Percentiles rank a stretch among this genome's conserved stretches.
These are phyloP conservation scores for Sporothrix humicola DNA, from an alignment of 2,329 filamentous ascomycete species.

Conservation along the genomic window DNA sequence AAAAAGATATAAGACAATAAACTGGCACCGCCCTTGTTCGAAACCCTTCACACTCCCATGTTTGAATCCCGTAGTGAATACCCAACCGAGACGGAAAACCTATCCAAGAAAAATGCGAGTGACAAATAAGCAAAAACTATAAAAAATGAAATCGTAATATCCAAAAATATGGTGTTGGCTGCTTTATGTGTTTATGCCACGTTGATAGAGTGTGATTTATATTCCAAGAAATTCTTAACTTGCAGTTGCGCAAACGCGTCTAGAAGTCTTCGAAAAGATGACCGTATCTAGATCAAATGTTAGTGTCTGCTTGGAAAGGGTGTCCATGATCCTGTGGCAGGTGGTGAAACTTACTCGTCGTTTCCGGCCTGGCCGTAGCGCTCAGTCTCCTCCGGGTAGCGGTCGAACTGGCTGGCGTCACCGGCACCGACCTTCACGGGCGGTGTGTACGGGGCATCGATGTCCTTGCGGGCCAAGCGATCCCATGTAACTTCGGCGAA, in stretches of 20 bases:
- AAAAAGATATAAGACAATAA: neutral
- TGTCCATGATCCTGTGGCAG: neutral
- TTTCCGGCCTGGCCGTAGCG: conserved; percentile 79
- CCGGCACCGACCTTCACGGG: conserved; percentile 92
- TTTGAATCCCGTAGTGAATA: conserved; percentile 17
- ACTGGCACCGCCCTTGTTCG: conserved; percentile 10
- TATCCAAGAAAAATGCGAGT: conserved; percentile 18
- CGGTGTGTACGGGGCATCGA: conserved; percentile 96
- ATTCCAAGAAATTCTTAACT: neutral
- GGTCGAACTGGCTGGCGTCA: conserved; percentile 96
- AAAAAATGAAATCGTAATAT: neutral
- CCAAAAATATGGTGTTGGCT: neutral
- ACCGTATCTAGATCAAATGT: conserved; percentile 61
- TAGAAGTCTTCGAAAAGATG: conserved; percentile 79
- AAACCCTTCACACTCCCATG: conserved; percentile 22
- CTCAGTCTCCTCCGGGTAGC: conserved; percentile 96
- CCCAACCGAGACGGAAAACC: conserved; percentile 16
- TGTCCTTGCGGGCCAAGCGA: conserved; percentile 89
- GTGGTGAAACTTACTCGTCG: conserved; percentile 75
- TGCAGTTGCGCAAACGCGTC: neutral
- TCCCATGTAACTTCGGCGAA: conserved; percentile 99
- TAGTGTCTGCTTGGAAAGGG: neutral
- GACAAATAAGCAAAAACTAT: conserved; percentile 1
- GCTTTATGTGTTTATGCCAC: neutral
- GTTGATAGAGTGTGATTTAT: neutral